phyloP scores from a whole-genome alignment of 257 asterid genomes.

The Nicotiana tomentosiformis region DNA sequence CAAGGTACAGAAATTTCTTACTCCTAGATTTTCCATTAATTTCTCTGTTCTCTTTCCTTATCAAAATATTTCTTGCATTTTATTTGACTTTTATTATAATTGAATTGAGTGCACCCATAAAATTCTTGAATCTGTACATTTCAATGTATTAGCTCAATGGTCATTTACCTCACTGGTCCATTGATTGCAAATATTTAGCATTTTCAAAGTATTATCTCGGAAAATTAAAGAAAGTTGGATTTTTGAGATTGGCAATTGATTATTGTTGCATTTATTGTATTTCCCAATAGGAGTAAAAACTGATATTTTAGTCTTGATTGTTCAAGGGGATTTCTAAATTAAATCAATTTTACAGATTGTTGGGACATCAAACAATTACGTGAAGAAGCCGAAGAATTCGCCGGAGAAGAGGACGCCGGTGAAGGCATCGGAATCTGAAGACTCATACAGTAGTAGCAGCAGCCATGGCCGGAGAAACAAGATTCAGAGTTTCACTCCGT shows the following conservation, averaged over 20 bases:
- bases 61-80: neutral
- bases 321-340: neutral
- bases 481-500: constrained; percentile 26
- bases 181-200: neutral
- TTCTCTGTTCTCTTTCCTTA: neutral
- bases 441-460: constrained; percentile 5
- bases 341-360: constrained; percentile 5
- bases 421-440: neutral
- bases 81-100: neutral
- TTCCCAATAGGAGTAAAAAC: neutral
- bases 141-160: neutral
- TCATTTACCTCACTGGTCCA: neutral
- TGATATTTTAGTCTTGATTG: too few relatives aligned
- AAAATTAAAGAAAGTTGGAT: neutral
- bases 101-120: neutral
- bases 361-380: constrained; percentile 9
- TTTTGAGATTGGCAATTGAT: neutral
- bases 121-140: neutral
- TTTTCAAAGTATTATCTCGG: neutral
- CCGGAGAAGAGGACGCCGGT: neutral
- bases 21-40: neutral
- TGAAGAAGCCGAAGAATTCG: constrained; percentile 1
- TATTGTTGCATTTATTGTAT: neutral
- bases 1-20: neutral
- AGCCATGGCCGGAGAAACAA: constrained; percentile 13